Evolutionary conservation across 345 rosid species (phyloP), one percentile per base, ranked within the genome.

Genomic region (Mangifera indica): DNA sequence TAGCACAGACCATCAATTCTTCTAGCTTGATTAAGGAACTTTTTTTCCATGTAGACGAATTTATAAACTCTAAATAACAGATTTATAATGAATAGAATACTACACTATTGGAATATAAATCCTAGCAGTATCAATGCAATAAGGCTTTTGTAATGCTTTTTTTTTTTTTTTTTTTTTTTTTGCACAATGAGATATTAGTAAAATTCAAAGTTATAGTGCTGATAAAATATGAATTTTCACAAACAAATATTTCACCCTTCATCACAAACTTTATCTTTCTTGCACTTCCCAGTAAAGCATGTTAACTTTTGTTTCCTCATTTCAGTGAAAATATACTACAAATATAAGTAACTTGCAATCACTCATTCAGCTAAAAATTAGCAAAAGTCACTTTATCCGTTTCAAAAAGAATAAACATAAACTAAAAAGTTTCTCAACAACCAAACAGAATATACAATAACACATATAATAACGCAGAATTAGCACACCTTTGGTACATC

Each of bases 401-500:
- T 25, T 25, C 42, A 37, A 37, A 37, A 37, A 37, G 1, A 6
- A 3, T 25, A 45, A 12, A 25, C 4, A 13, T 10, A 26, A 22
- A 25, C 2, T 3, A 18, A 53, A 53, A 32, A 48, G 46, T 14
- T 25, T 61, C 15, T 22, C 22, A 26, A 8, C 42, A 77, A 74
- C n/a, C 55, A 66, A 51, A 64, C 54, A 70, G 13, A 15, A 49
- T 2, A 49, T 15, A 49, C 15, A 49, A 12, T 0, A 15, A 2
- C 26, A 45, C n/a, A 10, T 20, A n/a, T 49, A n/a, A 14, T 66
- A 73, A 69, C 57, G 52, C 49, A 17, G 4, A 25, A 62, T 17
- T 11, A 58, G 10, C 61, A 62, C 77, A 86, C 97, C 87, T 84
- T 65, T 0, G 86, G 88, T 1, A 76, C 81, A 69, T 88, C 92